A percentile compares a stretch with the other conserved stretches of the same genome.
Conservation (phyloP, 2,329 filamentous ascomycete genomes). For the Pyricularia sp. region DNA sequence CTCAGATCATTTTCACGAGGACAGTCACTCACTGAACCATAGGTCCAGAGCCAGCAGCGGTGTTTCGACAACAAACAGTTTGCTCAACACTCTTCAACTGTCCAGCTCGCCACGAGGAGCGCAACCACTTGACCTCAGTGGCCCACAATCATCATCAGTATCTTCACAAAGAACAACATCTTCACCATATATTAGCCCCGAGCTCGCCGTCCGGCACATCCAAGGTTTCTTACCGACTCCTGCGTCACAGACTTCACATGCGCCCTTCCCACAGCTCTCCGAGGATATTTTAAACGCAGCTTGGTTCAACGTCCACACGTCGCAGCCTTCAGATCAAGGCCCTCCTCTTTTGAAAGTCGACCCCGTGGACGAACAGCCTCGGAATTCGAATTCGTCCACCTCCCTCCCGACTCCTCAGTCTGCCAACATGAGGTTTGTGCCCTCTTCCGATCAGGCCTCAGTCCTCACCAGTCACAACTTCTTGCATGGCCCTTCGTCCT, state of each 20-base stretch:
- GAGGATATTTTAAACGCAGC: conserved; percentile 19
- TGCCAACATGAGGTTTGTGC: conserved; percentile 19
- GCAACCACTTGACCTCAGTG: neutral
- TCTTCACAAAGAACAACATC: conserved; percentile 14
- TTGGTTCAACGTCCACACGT: conserved; percentile 19
- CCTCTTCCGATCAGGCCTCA: neutral
- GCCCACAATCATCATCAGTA: conserved; percentile 7
- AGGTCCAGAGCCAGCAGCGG: conserved; percentile 18
- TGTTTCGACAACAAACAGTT: conserved; percentile 18
- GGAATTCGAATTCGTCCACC: conserved; percentile 11
- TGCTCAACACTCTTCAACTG: conserved; percentile 17
- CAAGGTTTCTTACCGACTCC: conserved; percentile 14
- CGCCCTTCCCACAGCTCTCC: conserved; percentile 18
- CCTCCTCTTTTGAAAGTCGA: conserved; percentile 23
- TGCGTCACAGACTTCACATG: conserved; percentile 14
- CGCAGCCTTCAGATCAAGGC: conserved; percentile 9
- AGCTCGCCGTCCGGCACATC: conserved; percentile 14
- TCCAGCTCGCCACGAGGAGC: conserved; percentile 12
- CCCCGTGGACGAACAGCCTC: conserved; percentile 19
- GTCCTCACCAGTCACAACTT: conserved; percentile 3
- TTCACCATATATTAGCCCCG: conserved; percentile 18
- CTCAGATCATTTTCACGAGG: neutral
- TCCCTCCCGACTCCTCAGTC: conserved; percentile 12
- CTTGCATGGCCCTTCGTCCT: neutral
- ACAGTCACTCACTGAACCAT: conserved; percentile 6